These are phyloP conservation scores for Aspergillus nomiae DNA, from an alignment of 2,329 filamentous ascomycete genomes.

Conservation along the genomic window DNA sequence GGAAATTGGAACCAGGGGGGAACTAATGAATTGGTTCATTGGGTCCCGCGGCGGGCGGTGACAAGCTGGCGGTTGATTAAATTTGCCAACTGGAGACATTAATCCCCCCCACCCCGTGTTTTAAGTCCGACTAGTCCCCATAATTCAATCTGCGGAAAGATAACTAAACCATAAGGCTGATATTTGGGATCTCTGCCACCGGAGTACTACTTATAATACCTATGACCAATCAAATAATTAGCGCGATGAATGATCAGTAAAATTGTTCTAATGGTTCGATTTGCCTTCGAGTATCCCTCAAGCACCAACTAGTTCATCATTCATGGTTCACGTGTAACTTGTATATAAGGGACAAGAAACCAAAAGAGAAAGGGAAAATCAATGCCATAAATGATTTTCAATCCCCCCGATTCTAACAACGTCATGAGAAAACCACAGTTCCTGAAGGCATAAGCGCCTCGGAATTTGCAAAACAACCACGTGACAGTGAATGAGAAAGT, in stretches of 20 bases:
- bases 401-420: slow-evolving; percentile 19
- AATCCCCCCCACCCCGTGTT: background rate
- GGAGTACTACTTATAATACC: background rate
- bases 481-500: slow-evolving; percentile 6
- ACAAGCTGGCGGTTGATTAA: slow-evolving; percentile 7
- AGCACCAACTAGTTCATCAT: slow-evolving; percentile 12
- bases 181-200: background rate
- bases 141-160: background rate
- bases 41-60: slow-evolving; percentile 23
- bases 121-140: background rate
- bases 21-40: slow-evolving; percentile 5
- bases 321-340: slow-evolving; percentile 11
- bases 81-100: background rate
- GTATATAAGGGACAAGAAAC: slow-evolving; percentile 15
- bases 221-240: background rate
- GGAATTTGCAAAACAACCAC: slow-evolving; percentile 17
- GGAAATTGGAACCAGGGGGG: slow-evolving; percentile 11
- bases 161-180: background rate
- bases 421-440: background rate
- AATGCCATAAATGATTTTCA: slow-evolving; percentile 21
- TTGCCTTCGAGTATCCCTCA: background rate
- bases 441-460: slow-evolving; percentile 20
- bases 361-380: slow-evolving; percentile 7
- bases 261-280: background rate
- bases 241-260: background rate